Percentiles rank a stretch among this genome's conserved stretches.
These are phyloP conservation scores for Amanita rubescens DNA, from an alignment of 768 basidiomycete species.

Conservation along the genomic window DNA sequence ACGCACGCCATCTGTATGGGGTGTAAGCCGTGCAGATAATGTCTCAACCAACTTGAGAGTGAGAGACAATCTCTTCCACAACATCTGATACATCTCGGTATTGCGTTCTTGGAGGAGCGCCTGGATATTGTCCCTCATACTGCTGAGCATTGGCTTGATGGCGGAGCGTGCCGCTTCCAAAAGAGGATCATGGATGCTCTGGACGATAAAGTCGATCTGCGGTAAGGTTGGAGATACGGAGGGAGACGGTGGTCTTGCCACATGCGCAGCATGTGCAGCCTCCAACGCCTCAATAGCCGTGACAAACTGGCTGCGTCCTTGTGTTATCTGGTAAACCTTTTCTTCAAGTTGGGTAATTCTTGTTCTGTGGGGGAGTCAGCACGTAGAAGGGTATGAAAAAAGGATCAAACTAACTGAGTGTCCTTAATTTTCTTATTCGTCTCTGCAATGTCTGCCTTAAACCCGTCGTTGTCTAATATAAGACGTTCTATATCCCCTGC, in stretches of 20 bases:
- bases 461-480: background rate
- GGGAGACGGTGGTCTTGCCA: conserved; percentile 13
- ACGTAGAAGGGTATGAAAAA: background rate
- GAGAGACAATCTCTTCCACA: conserved; percentile 19
- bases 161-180: conserved; percentile 16
- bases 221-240: conserved; percentile 12
- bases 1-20: background rate
- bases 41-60: background rate
- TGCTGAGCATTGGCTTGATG: conserved; percentile 18
- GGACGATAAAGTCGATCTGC: conserved; percentile 18
- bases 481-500: conserved; percentile 12
- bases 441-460: background rate
- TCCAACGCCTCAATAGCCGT: conserved; percentile 19
- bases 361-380: background rate
- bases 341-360: conserved; percentile 5
- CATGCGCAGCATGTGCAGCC: conserved; percentile 17
- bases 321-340: conserved; percentile 13
- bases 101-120: conserved; percentile 17
- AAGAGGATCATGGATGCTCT: conserved; percentile 19
- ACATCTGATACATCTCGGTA: conserved; percentile 16
- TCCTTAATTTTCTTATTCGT: background rate
- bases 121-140: conserved; percentile 16
- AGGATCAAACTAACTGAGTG: background rate
- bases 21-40: background rate
- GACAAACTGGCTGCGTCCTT: conserved; percentile 11